A percentile compares a stretch with the other conserved stretches of the same genome.
These are phyloP conservation scores for Cinnamomum chago DNA, from an alignment of 164 flowering plant species.

Conservation along the genomic window DNA sequence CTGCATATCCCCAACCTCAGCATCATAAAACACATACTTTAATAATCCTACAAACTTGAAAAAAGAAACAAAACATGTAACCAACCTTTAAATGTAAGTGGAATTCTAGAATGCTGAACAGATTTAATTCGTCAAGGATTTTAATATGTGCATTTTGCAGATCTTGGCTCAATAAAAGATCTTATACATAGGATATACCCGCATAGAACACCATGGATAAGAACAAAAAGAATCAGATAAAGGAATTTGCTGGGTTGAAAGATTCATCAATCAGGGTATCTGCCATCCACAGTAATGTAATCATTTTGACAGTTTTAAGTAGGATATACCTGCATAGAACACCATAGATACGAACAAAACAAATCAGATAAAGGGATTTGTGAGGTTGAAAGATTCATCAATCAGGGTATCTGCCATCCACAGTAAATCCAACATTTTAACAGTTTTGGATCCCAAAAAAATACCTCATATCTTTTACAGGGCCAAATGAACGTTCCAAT, in stretches of 20 bases:
- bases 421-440: not conserved
- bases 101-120: constrained; percentile 96
- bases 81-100: constrained; percentile 82
- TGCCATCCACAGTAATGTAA: not conserved
- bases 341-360: not conserved
- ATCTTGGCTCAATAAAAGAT: constrained; percentile 95
- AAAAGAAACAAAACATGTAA: not conserved
- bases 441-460: not conserved
- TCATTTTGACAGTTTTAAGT: constrained; percentile 34
- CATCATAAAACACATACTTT: not conserved
- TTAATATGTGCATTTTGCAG: constrained; percentile 90
- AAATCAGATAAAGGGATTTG: not conserved
- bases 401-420: not conserved
- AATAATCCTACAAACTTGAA: not conserved
- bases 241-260: not conserved
- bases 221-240: not conserved
- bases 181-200: constrained; percentile 99
- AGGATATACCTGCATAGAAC: constrained; percentile 73
- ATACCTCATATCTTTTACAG: not conserved
- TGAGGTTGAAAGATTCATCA: not conserved
- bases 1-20: not conserved
- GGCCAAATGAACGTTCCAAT: not conserved
- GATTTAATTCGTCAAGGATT: constrained; percentile 91
- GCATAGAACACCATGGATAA: constrained; percentile 3
- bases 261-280: not conserved